Base-by-base conservation (phyloP, 306 rosid genomes). In the Gastrolobium bilobum region DNA sequence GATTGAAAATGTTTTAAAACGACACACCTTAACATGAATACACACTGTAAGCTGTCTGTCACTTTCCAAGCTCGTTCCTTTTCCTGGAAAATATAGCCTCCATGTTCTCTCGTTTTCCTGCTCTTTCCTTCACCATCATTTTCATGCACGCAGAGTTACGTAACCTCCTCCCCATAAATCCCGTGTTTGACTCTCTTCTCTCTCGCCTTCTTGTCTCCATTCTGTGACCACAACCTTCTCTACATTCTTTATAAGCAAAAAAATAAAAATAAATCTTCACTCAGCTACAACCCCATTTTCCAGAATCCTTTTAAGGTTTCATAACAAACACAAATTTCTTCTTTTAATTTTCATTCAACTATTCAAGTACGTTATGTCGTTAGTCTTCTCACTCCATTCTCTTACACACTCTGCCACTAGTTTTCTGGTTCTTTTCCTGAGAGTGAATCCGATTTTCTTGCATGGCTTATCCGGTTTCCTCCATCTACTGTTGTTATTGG, bases 401-500 rank as follows among this genome's bases (percentile, higher is more conserved):
- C 51, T 33, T 30, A n/a, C 40, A 43, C n/a, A 50, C 15, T 59
- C 76, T 48, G 42, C 15, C 8, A 7, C 7, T 46, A 71, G 4
- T 46, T 68, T 70, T 48, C 74, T 65, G 4, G 20, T 7, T 10
- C 10, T 26, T 72, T 56, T 56, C 70, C 15, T n/a, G 0, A 68
- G 30, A 30, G 58, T 46, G 7, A 67, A 77, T 57, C 77, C 88
- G 2, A 20, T 81, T 71, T 76, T 70, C 79, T 39, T 76, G 15
- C 76, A 73, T 38, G 79, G 82, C 13, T 15, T 80, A 8, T 62
- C 71, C 1, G 68, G 33, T 31, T 46, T 67, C 56, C 53, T 70
- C 66, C 77, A 79, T 63, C 53, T 70, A 1, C 13, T 79, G 13
- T 42, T 70, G 74, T 30, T 85, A 29, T 35, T 43, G 4, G 39